Evolutionary conservation across 352 stramenopile species (phyloP).

Genomic region (Globisporangium cylindrosporum): DNA sequence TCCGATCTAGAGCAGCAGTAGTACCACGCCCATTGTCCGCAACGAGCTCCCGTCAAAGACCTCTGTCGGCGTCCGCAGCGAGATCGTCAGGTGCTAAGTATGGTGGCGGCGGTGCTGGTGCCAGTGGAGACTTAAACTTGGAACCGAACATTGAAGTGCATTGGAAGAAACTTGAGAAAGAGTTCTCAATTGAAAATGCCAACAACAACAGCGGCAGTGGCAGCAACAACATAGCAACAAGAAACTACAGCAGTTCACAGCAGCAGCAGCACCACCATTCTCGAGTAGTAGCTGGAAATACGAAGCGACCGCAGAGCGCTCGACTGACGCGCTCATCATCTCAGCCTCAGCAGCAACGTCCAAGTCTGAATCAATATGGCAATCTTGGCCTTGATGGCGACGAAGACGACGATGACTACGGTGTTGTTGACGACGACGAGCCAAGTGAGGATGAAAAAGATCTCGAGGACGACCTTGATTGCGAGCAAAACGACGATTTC

Average conservation of each 20-base stretch:
- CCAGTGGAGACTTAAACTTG: neutral
- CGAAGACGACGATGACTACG: conserved; percentile 35
- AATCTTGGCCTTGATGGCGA: neutral
- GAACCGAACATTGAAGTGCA: conserved; percentile 31
- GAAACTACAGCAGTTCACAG: neutral
- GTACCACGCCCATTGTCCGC: conserved; percentile 14
- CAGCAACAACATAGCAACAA: neutral
- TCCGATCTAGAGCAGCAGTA: neutral
- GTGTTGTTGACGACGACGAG: conserved; percentile 40
- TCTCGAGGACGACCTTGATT: neutral
- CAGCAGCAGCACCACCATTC: neutral
- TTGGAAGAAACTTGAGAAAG: conserved; percentile 38
- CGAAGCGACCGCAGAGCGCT: conserved; percentile 42
- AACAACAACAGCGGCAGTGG: neutral
- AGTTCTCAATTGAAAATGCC: conserved; percentile 26
- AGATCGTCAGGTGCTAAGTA: neutral
- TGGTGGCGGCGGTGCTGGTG: neutral
- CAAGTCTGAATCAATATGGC: neutral
- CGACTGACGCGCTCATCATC: conserved; percentile 12
- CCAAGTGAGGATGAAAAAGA: conserved; percentile 27
- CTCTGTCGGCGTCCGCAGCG: conserved; percentile 26
- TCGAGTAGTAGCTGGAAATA: neutral
- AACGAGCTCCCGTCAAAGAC: conserved; percentile 12
- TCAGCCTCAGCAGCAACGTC: neutral
- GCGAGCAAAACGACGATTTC: conserved; percentile 19